These are phyloP conservation scores for Naganishia vishniacii DNA, from an alignment of 768 basidiomycete genomes.

Conservation along the genomic window DNA sequence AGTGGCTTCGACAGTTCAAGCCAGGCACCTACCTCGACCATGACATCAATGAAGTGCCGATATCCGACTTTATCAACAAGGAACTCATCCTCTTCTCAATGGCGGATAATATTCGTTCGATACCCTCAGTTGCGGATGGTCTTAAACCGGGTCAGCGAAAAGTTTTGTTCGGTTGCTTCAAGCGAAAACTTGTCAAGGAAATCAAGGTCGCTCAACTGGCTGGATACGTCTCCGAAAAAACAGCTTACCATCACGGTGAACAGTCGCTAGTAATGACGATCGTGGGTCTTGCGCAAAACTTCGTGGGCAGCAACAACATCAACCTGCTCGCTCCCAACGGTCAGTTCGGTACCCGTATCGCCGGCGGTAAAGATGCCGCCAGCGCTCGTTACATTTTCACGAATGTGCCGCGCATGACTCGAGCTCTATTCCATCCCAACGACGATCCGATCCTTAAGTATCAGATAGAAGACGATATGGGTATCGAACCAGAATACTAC, in stretches of 20 bases:
- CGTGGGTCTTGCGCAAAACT: conserved; percentile 87
- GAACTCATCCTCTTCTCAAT: conserved; percentile 98
- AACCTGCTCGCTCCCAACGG: conserved; percentile 81
- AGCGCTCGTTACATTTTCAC: conserved; percentile 96
- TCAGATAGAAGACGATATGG: conserved; percentile 74
- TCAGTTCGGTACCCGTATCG: conserved; percentile 82
- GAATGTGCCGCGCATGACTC: conserved; percentile 64
- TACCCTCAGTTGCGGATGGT: conserved; percentile 88
- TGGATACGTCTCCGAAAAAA: conserved; percentile 88
- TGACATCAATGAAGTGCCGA: conserved; percentile 73
- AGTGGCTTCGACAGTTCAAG: conserved; percentile 95
- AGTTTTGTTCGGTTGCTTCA: conserved; percentile 93
- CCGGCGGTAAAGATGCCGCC: conserved; percentile 91
- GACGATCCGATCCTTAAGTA: conserved; percentile 82
- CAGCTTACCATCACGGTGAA: conserved; percentile 97
- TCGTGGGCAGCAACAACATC: conserved; percentile 90
- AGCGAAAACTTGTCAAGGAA: conserved; percentile 82
- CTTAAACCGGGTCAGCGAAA: conserved; percentile 97
- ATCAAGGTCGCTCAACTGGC: conserved; percentile 95
- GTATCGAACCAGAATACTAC: conserved; percentile 92
- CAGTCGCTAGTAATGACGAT: conserved; percentile 79
- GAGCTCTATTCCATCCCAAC: conserved; percentile 68
- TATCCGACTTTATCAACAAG: conserved; percentile 93
- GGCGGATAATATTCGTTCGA: conserved; percentile 98
- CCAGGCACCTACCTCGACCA: conserved; percentile 93